Evolutionary conservation across 768 basidiomycete genomes (phyloP).

Genomic region (Pulveroboletus sp.): DNA sequence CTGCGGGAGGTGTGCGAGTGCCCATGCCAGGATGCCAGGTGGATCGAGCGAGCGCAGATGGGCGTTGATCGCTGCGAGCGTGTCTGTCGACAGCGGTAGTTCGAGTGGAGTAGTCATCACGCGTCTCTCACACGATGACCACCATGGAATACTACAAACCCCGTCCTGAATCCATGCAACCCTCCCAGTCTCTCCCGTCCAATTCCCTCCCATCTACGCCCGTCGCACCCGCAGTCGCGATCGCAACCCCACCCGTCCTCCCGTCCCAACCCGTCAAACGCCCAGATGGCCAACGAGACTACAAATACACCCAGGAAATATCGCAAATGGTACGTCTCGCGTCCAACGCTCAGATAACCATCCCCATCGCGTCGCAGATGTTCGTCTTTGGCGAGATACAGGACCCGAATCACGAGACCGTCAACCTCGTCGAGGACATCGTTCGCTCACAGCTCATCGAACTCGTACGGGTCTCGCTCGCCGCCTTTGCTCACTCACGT

Average conservation of each 20-base stretch:
- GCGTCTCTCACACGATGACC: not conserved
- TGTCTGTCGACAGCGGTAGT: constrained; percentile 55
- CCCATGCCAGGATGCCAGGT: constrained; percentile 86
- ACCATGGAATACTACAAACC: constrained; percentile 31
- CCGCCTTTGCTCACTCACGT: constrained; percentile 2
- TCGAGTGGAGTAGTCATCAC: constrained; percentile 40
- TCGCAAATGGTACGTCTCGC: constrained; percentile 70
- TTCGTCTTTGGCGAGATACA: constrained; percentile 97
- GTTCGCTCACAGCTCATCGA: constrained; percentile 89
- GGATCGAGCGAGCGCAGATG: constrained; percentile 71
- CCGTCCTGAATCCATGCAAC: constrained; percentile 23
- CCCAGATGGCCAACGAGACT: constrained; percentile 47
- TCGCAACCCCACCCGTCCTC: constrained; percentile 7
- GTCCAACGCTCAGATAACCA: not conserved
- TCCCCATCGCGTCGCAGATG: constrained; percentile 53
- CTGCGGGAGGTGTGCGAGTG: constrained; percentile 69
- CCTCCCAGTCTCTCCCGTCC: constrained; percentile 16
- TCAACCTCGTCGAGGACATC: constrained; percentile 94
- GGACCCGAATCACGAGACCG: constrained; percentile 83
- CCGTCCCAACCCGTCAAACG: constrained; percentile 13
- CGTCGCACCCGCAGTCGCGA: constrained; percentile 2
- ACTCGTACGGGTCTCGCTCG: constrained; percentile 49
- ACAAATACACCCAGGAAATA: constrained; percentile 90
- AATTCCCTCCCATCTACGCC: constrained; percentile 16
- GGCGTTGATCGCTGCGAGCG: constrained; percentile 69